These are phyloP conservation scores for Postia placenta DNA, from an alignment of 768 basidiomycete genomes.

Conservation along the genomic window DNA sequence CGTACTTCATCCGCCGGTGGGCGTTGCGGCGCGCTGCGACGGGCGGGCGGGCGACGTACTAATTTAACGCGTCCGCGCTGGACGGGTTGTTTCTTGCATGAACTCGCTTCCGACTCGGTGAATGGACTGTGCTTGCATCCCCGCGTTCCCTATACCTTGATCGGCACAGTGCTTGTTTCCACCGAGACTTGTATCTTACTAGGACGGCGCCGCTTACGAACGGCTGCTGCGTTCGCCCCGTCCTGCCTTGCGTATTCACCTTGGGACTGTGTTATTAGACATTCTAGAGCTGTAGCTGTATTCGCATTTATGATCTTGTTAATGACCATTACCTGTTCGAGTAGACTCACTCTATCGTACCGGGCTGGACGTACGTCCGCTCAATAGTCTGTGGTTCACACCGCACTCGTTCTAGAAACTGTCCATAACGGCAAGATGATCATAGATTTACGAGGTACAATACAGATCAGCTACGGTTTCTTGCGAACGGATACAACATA, in stretches of 20 bases:
- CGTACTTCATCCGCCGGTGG: slow-evolving; percentile 47
- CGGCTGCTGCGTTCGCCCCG: neutral
- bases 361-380: too few relatives aligned
- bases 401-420: neutral
- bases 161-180: too few relatives aligned
- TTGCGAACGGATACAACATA: neutral
- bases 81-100: too few relatives aligned
- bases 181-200: too few relatives aligned
- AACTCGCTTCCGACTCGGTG: too few relatives aligned
- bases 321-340: neutral
- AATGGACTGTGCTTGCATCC: too few relatives aligned
- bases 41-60: too few relatives aligned
- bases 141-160: too few relatives aligned
- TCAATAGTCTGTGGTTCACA: too few relatives aligned
- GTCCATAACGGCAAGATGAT: neutral
- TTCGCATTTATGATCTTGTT: neutral
- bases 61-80: too few relatives aligned
- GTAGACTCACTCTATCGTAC: too few relatives aligned
- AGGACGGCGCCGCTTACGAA: too few relatives aligned
- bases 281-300: neutral
- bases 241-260: neutral
- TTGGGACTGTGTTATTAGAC: neutral
- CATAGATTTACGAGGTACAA: slow-evolving; percentile 4
- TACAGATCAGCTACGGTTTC: slow-evolving; percentile 2
- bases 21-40: slow-evolving; percentile 28